Evolutionary conservation across 2,329 filamentous ascomycete genomes (phyloP).

Genomic region (Hypoxylon sp.): DNA sequence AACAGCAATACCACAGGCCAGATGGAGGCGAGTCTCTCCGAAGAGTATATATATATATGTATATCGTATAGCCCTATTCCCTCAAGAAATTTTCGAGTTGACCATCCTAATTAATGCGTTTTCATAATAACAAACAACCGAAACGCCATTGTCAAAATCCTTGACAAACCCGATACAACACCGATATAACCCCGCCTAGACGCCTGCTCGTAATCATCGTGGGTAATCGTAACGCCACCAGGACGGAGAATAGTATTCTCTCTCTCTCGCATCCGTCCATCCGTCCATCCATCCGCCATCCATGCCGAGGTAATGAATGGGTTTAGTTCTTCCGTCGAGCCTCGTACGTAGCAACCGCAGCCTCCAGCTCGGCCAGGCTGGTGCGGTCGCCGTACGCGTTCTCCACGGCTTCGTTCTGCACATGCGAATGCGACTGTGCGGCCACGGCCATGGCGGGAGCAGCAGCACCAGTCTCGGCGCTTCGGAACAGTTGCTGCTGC

Average conservation of each 20-base stretch:
- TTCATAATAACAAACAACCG: slow-evolving; percentile 3
- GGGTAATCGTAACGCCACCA: neutral
- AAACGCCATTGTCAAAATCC: slow-evolving; percentile 15
- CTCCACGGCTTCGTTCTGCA: slow-evolving; percentile 52
- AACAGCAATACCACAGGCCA: neutral
- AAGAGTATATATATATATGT: too few species aligned
- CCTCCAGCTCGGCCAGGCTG: slow-evolving; percentile 58
- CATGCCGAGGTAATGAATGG: too few species aligned
- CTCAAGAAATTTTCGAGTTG: neutral
- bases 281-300: too few species aligned
- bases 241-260: neutral
- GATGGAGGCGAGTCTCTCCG: slow-evolving; percentile 4
- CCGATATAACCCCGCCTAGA: slow-evolving; percentile 5
- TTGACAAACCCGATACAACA: too few species aligned
- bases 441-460: slow-evolving; percentile 44
- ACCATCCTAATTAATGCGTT: slow-evolving; percentile 5
- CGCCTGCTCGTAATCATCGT: slow-evolving; percentile 14
- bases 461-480: slow-evolving; percentile 34
- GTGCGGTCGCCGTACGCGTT: slow-evolving; percentile 61
- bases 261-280: neutral
- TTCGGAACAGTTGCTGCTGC: slow-evolving; percentile 40
- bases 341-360: slow-evolving; percentile 58
- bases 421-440: slow-evolving; percentile 37
- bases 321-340: slow-evolving; percentile 34
- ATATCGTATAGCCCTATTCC: neutral